Base-by-base conservation (phyloP, 139 green algal genomes). In the Spirogloea muscicola region DNA sequence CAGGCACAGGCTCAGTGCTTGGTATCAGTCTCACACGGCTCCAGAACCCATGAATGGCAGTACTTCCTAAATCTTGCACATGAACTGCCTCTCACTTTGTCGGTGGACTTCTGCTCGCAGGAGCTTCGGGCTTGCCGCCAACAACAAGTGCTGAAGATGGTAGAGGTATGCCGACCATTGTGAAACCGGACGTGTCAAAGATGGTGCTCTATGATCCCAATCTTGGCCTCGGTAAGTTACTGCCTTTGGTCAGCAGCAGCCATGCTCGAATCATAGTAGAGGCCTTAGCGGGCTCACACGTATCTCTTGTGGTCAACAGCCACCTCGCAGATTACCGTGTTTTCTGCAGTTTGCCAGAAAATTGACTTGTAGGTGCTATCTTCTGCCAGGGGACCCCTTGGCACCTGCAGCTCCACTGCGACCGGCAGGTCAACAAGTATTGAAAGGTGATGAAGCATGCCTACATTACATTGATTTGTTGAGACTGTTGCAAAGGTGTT, bases 151-250 rank as follows among this genome's bases (percentile, higher is more conserved):
- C 52, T 33, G 31, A 33, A 62, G n/a, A n/a, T n/a, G n/a, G n/a
- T n/a, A n/a, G n/a, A n/a, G n/a, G n/a, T n/a, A n/a, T n/a, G n/a
- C 5, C 42, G 41, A 70, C 6, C 42, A 70, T 70, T 51, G 60
- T 70, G 44, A 43, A 33, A 7, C 60, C 60, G 34, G 60, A 70
- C 7, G 42, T 51, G 5, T 57, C 38, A 67, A 29, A 67, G 9
- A 70, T 70, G 60, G 60, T 60, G 60, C 31, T 70, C 7, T 70
- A 70, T 70, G 60, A 70, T 60, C 60, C 60, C 60, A 66, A 33
- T 31, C 60, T 55, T 9, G 60, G 60, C 5, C 42, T 70, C 18
- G 41, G 60, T 70, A 60, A 21, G 46, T 31, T 21, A 21, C 21
- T 55, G 46, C 46, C 21, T 21, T 21, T 55, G 21, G 21, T 21